Evolutionary conservation across 225 moss, liverwort and hornwort genomes (phyloP).

Genomic region (Marchantia paleacea): DNA sequence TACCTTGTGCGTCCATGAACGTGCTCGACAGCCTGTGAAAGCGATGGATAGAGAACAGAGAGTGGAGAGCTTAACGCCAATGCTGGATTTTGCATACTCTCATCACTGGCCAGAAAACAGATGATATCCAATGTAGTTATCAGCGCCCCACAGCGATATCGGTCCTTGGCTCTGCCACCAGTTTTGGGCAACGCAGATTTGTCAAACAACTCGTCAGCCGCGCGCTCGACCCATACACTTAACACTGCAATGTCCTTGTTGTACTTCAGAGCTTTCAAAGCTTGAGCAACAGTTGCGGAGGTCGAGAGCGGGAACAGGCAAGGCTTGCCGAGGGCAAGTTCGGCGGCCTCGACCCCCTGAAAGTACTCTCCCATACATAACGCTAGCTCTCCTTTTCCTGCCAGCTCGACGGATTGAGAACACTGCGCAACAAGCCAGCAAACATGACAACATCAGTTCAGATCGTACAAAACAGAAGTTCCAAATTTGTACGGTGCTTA

Average conservation of each 20-base stretch:
- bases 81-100: conserved; percentile 38
- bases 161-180: conserved; percentile 34
- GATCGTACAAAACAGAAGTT: too few species aligned
- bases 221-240: conserved; percentile 59
- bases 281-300: conserved; percentile 53
- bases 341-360: conserved; percentile 61
- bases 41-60: conserved; percentile 34
- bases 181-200: conserved; percentile 23
- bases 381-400: conserved; percentile 29
- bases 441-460: neutral
- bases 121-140: conserved; percentile 56
- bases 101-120: conserved; percentile 51
- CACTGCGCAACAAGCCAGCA: neutral
- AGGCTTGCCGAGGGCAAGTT: conserved; percentile 77
- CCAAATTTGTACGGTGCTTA: neutral
- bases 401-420: conserved; percentile 43
- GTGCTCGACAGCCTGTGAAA: conserved; percentile 53
- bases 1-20: conserved; percentile 66
- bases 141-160: conserved; percentile 56
- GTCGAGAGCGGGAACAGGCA: conserved; percentile 48
- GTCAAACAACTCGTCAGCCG: conserved; percentile 29
- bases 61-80: conserved; percentile 46
- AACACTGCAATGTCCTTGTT: conserved; percentile 49
- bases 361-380: conserved; percentile 61
- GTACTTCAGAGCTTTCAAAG: conserved; percentile 52